Evolutionary conservation across 2,329 filamentous ascomycete genomes (phyloP).

Genomic region (Dendrostoma leiphaemia): DNA sequence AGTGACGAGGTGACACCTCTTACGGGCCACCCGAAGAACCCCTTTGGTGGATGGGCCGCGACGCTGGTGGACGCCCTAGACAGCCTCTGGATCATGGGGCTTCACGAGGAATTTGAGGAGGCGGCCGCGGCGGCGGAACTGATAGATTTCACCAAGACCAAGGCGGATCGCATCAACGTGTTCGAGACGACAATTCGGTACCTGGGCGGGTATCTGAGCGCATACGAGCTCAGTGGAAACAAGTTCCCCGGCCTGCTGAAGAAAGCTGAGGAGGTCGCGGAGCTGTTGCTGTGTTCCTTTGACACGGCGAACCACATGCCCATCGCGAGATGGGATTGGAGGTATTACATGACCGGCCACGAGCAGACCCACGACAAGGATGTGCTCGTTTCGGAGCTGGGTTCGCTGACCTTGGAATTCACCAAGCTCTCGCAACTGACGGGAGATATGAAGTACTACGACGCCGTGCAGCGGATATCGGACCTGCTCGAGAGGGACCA

Average conservation of each 20-base stretch:
- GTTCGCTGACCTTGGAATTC: conserved; percentile 60
- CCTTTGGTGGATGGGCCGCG: conserved; percentile 66
- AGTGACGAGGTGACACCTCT: conserved; percentile 62
- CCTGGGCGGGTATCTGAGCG: conserved; percentile 66
- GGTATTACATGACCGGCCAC: conserved; percentile 40
- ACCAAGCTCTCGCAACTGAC: conserved; percentile 65
- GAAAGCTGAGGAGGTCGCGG: conserved; percentile 63
- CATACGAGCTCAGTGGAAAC: conserved; percentile 63
- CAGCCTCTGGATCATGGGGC: conserved; percentile 70
- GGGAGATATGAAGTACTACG: conserved; percentile 58
- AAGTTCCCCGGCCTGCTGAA: conserved; percentile 51
- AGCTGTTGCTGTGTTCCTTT: conserved; percentile 64
- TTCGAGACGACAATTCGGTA: conserved; percentile 74
- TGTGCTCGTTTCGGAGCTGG: conserved; percentile 49
- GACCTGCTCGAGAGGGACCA: conserved; percentile 55
- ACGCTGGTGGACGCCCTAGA: conserved; percentile 68
- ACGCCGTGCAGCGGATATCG: conserved; percentile 57
- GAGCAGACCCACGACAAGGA: conserved; percentile 42
- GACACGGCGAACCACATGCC: conserved; percentile 70
- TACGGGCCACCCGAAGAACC: conserved; percentile 48
- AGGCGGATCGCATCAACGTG: conserved; percentile 53
- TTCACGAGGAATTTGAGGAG: conserved; percentile 63
- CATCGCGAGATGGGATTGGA: conserved; percentile 56
- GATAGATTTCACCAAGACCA: conserved; percentile 61
- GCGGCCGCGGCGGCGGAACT: conserved; percentile 55